A percentile compares a stretch with the other conserved stretches of the same genome.
Conservation (phyloP, 768 basidiomycete species). For the Amanita muscaria region DNA sequence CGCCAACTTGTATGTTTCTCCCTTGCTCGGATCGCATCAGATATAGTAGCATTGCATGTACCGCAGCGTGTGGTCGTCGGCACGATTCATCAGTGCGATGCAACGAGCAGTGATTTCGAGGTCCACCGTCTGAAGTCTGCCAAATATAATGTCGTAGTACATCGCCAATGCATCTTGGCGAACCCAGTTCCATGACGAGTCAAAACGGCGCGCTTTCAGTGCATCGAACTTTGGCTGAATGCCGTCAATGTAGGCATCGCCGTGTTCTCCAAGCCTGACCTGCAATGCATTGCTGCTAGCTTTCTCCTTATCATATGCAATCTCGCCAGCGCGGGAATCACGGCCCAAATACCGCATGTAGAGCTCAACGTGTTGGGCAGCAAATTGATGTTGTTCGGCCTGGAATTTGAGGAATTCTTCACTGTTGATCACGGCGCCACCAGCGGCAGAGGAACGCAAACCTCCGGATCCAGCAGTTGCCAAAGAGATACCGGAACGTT, state of each 20-base stretch:
- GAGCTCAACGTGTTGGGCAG: slow-evolving; percentile 87
- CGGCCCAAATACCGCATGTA: slow-evolving; percentile 95
- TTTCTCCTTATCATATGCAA: slow-evolving; percentile 83
- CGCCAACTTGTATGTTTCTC: slow-evolving; percentile 89
- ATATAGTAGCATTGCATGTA: slow-evolving; percentile 98
- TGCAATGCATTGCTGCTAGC: slow-evolving; percentile 65
- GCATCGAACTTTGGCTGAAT: slow-evolving; percentile 93
- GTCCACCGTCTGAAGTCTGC: slow-evolving; percentile 87
- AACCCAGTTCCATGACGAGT: slow-evolving; percentile 99
- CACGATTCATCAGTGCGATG: slow-evolving; percentile 95
- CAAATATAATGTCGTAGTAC: slow-evolving; percentile 98
- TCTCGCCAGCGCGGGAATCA: slow-evolving; percentile 88
- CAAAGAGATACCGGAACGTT: slow-evolving; percentile 81
- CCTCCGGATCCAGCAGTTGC: slow-evolving; percentile 58
- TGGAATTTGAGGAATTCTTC: slow-evolving; percentile 98
- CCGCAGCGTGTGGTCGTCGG: slow-evolving; percentile 81
- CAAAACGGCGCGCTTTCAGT: slow-evolving; percentile 94
- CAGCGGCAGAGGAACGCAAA: slow-evolving; percentile 50
- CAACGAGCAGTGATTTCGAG: slow-evolving; percentile 96
- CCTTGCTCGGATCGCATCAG: slow-evolving; percentile 67
- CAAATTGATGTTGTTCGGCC: slow-evolving; percentile 86
- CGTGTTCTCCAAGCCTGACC: slow-evolving; percentile 83
- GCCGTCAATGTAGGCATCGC: slow-evolving; percentile 87
- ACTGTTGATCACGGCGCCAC: slow-evolving; percentile 93
- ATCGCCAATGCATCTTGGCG: slow-evolving; percentile 93